Evolutionary conservation across 441 rosid genomes (phyloP), one percentile per base, ranked within the genome.

Genomic region (Erysimum cheiri): DNA sequence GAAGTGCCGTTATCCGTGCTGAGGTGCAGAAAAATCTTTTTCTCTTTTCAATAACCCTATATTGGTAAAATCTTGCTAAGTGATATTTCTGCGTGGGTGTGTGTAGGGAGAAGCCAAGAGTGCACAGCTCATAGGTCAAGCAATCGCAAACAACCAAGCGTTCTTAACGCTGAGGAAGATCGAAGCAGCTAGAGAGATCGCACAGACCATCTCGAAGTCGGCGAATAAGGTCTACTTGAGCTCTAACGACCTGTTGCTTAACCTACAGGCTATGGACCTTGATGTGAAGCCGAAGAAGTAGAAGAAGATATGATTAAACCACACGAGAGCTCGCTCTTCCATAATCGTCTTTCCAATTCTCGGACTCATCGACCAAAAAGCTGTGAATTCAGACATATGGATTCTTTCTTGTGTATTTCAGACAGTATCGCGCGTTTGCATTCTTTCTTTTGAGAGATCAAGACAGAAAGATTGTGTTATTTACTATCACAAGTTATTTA

Each of bases 171-270:
- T 88, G 67, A 83, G 98, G 80, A 90, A 77, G 79, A 90, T 92
- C 8, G 98, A 92, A 81, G 98, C 98, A 2, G 83, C 90, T n/a
- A 88, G 98, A 82, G 96, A 92, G 72, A 92, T 88, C 8, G 98
- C 98, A 3, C 88, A 85, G 0, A 92, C 93, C 8, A 92, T 92
- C 12, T 60, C 98, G 1, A 78, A 74, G 60, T 84, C 98, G 0
- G 76, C 84, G 39, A 92, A 90, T 82, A 90, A 81, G 76, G 91
- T 92, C 43, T 90, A 77, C 88, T 81, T 92, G 80, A 78, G 84
- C 62, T 81, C 98, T 0, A 74, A 81, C 4, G 94, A 90, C 72
- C 83, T 92, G 68, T 70, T 92, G 77, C 84, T 92, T 77, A 89
- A 83, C 82, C 92, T 92, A 57, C 96, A 92, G 79, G 85, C 82